These are phyloP conservation scores for Saccharomyces eubayanus DNA, from an alignment of 805 yeast species.

Conservation along the genomic window DNA sequence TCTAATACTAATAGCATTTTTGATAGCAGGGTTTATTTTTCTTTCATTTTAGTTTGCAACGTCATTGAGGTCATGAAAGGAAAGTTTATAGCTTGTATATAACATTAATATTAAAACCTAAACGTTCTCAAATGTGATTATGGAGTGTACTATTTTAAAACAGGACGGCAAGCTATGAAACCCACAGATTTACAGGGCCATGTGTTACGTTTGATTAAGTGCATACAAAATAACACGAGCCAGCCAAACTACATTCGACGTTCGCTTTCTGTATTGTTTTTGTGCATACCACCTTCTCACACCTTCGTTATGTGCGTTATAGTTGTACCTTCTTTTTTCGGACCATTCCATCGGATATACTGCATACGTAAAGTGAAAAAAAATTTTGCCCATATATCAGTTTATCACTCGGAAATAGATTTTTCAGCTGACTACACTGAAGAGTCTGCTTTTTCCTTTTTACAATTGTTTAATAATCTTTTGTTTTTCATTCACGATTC, in stretches of 20 bases:
- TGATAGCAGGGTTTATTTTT: background rate
- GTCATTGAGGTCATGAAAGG: background rate
- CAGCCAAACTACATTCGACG: no score
- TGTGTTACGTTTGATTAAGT: background rate
- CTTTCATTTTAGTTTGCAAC: background rate
- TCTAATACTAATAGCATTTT: background rate
- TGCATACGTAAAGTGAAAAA: background rate
- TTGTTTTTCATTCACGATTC: background rate
- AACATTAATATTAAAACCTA: background rate
- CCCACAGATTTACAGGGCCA: background rate
- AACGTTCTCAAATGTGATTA: background rate
- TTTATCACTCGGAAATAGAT: background rate
- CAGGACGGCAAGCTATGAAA: background rate
- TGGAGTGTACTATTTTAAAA: no score
- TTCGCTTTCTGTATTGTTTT: background rate
- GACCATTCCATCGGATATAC: background rate
- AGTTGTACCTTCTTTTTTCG: background rate
- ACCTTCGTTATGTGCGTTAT: background rate
- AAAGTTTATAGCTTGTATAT: background rate
- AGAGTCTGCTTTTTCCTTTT: background rate
- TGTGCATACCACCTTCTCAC: background rate
- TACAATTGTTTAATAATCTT: background rate
- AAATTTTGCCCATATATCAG: background rate
- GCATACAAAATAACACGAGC: no score
- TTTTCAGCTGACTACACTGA: background rate